A percentile compares a stretch with the other conserved stretches of the same genome.
These are phyloP conservation scores for Fusarium falciforme DNA, from an alignment of 2,329 filamentous ascomycete species.

Conservation along the genomic window DNA sequence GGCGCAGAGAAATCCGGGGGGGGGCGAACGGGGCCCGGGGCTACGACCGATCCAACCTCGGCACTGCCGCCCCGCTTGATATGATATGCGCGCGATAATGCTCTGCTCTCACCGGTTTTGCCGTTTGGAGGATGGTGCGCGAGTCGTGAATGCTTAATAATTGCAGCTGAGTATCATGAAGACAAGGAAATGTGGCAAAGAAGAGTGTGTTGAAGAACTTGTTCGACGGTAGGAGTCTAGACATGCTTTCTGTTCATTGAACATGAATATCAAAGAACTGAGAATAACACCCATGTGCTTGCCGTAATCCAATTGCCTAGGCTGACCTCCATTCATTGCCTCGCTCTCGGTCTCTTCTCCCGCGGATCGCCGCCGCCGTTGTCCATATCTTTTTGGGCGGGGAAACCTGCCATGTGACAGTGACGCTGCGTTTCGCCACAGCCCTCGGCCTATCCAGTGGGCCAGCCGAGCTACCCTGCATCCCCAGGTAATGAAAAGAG, in stretches of 20 bases:
- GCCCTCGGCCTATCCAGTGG: neutral
- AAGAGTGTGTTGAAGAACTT: neutral
- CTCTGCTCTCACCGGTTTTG: conserved; percentile 19
- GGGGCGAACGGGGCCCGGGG: conserved; percentile 36
- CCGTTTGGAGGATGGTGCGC: conserved; percentile 14
- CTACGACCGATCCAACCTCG: conserved; percentile 39
- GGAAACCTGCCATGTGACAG: conserved; percentile 30
- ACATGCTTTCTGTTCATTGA: neutral
- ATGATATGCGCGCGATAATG: neutral
- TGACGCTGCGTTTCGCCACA: conserved; percentile 27
- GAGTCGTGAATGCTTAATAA: conserved; percentile 1
- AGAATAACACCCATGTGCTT: neutral
- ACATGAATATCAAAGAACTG: neutral
- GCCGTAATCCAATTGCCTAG: neutral
- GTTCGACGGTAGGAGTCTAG: neutral
- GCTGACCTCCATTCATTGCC: neutral
- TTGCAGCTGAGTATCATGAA: neutral
- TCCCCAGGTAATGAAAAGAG: neutral
- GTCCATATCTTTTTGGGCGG: neutral
- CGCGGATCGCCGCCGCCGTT: neutral
- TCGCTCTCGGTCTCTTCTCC: neutral
- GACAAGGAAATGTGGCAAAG: neutral
- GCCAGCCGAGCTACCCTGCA: neutral
- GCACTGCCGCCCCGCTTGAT: conserved; percentile 27
- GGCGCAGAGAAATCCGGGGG: conserved; percentile 45